phyloP scores from a whole-genome alignment of 2,329 filamentous ascomycete genomes.

The Ascocoryne sarcoides region DNA sequence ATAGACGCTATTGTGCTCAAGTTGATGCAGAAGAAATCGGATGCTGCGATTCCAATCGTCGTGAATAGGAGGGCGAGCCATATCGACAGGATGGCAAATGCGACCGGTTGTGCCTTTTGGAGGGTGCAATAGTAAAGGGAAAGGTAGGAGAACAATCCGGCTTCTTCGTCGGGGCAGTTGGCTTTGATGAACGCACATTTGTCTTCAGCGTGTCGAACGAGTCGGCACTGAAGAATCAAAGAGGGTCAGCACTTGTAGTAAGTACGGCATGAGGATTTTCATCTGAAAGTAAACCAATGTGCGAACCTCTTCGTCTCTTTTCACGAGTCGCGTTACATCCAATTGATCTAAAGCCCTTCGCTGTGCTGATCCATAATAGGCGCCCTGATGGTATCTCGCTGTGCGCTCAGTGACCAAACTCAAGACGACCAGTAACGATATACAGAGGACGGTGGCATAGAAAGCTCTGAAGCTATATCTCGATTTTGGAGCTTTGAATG shows the following conservation, averaged over 20 bases:
- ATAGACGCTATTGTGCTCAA: slow-evolving; percentile 85
- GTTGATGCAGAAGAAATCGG: slow-evolving; percentile 97
- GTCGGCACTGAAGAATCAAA: slow-evolving; percentile 59
- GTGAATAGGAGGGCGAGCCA: slow-evolving; percentile 91
- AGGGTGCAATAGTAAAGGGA: slow-evolving; percentile 83
- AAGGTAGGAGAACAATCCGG: slow-evolving; percentile 82
- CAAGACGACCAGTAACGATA: slow-evolving; percentile 24
- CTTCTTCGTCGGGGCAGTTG: slow-evolving; percentile 83
- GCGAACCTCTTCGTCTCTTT: slow-evolving; percentile 28
- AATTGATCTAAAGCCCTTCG: slow-evolving; percentile 19
- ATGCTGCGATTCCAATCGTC: slow-evolving; percentile 94
- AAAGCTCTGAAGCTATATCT: slow-evolving; percentile 28
- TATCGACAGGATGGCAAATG: slow-evolving; percentile 66
- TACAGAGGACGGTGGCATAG: slow-evolving; percentile 25
- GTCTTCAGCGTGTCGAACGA: slow-evolving; percentile 68
- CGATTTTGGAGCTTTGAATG: slow-evolving; percentile 9
- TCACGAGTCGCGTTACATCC: slow-evolving; percentile 20
- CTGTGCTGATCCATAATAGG: slow-evolving; percentile 22
- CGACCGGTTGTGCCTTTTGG: slow-evolving; percentile 57
- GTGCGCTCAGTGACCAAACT: slow-evolving; percentile 25
- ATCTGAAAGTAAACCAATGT: too few relatives aligned
- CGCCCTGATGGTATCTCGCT: slow-evolving; percentile 23
- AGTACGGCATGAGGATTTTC: too few relatives aligned
- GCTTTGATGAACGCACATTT: slow-evolving; percentile 78
- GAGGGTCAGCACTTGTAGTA: too few relatives aligned